Conservation (phyloP, 768 basidiomycete genomes). For the Lactifluus volemus region DNA sequence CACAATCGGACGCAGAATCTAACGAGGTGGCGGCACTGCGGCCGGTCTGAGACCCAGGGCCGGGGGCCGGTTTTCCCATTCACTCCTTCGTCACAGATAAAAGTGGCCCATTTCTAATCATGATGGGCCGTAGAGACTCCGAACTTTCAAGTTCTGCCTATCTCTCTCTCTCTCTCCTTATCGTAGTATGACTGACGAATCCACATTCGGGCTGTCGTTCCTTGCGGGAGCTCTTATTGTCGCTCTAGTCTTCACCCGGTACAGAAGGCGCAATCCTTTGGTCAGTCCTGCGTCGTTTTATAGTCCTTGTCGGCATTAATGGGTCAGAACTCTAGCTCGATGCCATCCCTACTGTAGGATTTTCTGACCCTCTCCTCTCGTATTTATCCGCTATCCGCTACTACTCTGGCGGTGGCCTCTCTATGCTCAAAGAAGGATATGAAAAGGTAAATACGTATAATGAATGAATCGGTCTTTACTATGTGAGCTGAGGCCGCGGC, state of each 20-base stretch:
- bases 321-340: neutral
- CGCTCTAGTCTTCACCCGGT: neutral
- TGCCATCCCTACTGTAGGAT: slow-evolving; percentile 27
- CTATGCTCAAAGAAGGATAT: neutral
- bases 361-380: slow-evolving; percentile 23
- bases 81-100: too few relatives aligned
- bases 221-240: neutral
- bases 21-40: too few relatives aligned
- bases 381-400: slow-evolving; percentile 15
- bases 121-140: too few relatives aligned
- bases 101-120: too few relatives aligned
- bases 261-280: neutral
- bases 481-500: neutral
- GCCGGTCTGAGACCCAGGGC: too few relatives aligned
- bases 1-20: too few relatives aligned
- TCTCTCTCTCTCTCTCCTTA: neutral
- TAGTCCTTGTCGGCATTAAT: neutral
- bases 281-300: neutral
- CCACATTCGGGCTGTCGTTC: neutral
- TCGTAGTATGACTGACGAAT: neutral
- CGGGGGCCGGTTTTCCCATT: too few relatives aligned
- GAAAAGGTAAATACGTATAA: neutral
- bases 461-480: neutral
- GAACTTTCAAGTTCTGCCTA: neutral
- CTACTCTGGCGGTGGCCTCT: neutral